Conservation (phyloP, 352 stramenopile genomes). For the Pilasporangium apinafurcum region DNA sequence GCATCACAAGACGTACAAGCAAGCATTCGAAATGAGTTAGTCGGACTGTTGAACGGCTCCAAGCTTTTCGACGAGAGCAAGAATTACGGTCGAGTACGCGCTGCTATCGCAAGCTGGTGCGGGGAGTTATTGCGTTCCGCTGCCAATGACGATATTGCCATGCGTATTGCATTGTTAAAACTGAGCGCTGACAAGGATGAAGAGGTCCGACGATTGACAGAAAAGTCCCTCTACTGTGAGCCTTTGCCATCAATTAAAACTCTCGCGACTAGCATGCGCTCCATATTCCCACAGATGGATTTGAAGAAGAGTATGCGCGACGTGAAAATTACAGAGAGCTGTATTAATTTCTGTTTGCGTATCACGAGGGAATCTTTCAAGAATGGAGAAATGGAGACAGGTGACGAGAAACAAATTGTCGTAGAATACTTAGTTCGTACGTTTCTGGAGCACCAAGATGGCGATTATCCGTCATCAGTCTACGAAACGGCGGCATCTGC, state of each 20-base stretch:
- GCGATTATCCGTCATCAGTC: slow-evolving; percentile 3
- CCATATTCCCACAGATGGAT: slow-evolving; percentile 18
- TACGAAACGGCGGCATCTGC: slow-evolving; percentile 28
- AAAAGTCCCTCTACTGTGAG: slow-evolving; percentile 35
- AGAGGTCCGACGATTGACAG: slow-evolving; percentile 23
- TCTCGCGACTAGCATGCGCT: slow-evolving; percentile 18
- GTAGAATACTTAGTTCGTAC: slow-evolving; percentile 48
- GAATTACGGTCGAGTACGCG: slow-evolving; percentile 59
- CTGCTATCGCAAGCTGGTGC: slow-evolving; percentile 56
- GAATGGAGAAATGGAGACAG: slow-evolving; percentile 8
- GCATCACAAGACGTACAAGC: slow-evolving; percentile 15
- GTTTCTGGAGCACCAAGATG: slow-evolving; percentile 14
- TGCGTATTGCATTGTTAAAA: slow-evolving; percentile 59
- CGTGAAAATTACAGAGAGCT: slow-evolving; percentile 29
- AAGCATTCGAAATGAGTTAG: slow-evolving; percentile 46
- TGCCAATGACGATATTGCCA: slow-evolving; percentile 19
- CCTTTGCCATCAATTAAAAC: slow-evolving; percentile 28
- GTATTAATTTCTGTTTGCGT: slow-evolving; percentile 41
- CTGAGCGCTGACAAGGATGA: slow-evolving; percentile 29
- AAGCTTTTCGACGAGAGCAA: slow-evolving; percentile 54
- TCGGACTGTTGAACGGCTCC: slow-evolving; percentile 38
- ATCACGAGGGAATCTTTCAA: slow-evolving; percentile 22
- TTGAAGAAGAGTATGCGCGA: slow-evolving; percentile 35
- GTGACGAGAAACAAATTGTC: slow-evolving; percentile 17
- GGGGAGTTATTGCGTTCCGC: slow-evolving; percentile 20